Evolutionary conservation across 495 filamentous ascomycete genomes (phyloP), one percentile per base, ranked within the genome.

Genomic region (Aspergillus conjunctus): DNA sequence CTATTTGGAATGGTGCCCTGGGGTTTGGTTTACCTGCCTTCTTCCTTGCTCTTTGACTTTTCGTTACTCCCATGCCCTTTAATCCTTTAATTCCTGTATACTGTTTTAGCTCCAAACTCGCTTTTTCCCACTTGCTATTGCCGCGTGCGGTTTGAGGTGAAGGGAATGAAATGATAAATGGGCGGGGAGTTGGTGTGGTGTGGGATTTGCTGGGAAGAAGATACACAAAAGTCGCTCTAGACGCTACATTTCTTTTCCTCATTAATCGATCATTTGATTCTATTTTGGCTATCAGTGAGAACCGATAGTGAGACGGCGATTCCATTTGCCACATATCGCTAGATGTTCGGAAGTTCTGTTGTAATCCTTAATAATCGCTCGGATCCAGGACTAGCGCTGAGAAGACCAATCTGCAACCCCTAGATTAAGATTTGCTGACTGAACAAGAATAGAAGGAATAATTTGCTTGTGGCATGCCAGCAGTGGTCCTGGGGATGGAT

Each of bases 1-100:
- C 64, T 74, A 73, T 64, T 59, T 59, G 68, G 68, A 66, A 59
- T 43, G 72, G 71, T 69, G 65, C 67, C 54, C 63, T 57, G 34
- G 64, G 65, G 50, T 62, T 65, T 65, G 15, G 21, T 51, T 59
- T 55, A 54, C 53, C 30, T 66, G 43, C 21, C 49, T 53, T 58
- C 18, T 52, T 22, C 45, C 31, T 52, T 54, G 51, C 33, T 58
- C 3, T 43, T 54, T 59, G 55, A 14, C 48, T 31, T 22, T 17
- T 51, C 18, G 21, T 4, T 31, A 5, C 49, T 14, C 14, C 49
- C 21, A 18, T 49, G 30, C 21, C 49, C 26, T 32, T 31, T 51
- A 51, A n/a, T 32, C 14, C 10, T 60, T 59, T 33, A 37, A 44
- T 52, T 49, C 30, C 32, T 26, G 37, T 55, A 50, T 43, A 20